phyloP scores from a whole-genome alignment of 176 grass and related monocot genomes.

The Carex littledalei region DNA sequence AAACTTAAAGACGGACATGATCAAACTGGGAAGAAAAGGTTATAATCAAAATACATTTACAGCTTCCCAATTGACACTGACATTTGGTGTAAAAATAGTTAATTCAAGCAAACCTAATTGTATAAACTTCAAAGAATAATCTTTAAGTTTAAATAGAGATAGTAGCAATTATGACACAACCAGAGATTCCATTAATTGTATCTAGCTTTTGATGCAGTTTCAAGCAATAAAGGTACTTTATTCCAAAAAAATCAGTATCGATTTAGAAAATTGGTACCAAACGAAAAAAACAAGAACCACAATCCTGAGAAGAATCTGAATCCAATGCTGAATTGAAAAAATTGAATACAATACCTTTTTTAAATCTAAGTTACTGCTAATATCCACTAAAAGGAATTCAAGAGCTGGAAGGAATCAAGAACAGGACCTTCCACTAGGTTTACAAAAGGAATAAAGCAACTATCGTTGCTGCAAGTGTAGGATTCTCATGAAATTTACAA shows the following conservation, averaged over 20 bases:
- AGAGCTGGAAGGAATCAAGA: neutral
- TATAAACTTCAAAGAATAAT: neutral
- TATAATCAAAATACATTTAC: neutral
- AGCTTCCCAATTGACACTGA: neutral
- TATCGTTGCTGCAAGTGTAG: neutral
- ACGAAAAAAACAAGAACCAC: neutral
- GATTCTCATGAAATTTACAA: constrained; percentile 15
- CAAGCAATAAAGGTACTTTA: neutral
- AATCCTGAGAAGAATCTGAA: neutral
- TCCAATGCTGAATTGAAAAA: neutral
- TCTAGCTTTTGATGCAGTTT: neutral
- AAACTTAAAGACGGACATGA: neutral
- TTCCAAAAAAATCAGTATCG: neutral
- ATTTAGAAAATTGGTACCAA: neutral
- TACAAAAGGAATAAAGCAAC: constrained; percentile 13
- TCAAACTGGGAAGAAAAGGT: neutral
- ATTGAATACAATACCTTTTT: neutral
- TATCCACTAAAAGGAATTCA: neutral
- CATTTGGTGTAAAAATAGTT: neutral
- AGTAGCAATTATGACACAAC: neutral
- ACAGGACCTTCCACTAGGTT: neutral
- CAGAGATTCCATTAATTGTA: neutral
- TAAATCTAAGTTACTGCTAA: neutral
- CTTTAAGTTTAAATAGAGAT: neutral
- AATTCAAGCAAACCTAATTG: neutral